Evolutionary conservation across 768 basidiomycete species (phyloP).

Genomic region (Leccinum pellstonianum): DNA sequence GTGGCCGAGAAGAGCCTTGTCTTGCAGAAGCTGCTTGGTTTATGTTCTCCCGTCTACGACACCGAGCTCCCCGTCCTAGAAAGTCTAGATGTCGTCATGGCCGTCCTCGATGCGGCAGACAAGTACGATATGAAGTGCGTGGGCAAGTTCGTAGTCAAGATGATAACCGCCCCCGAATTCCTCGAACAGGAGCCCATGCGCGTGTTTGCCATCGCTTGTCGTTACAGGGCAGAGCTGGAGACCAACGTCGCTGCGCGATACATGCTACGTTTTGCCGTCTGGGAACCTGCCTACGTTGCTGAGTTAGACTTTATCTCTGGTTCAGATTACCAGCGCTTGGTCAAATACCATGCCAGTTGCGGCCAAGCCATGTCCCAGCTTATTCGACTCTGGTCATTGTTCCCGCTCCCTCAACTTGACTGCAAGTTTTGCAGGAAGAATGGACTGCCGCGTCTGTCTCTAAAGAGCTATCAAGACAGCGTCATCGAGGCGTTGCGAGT

Average conservation of each 20-base stretch:
- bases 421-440: slow-evolving; percentile 38
- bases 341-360: slow-evolving; percentile 36
- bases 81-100: slow-evolving; percentile 41
- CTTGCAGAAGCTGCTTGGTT: slow-evolving; percentile 41
- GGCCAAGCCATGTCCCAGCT: slow-evolving; percentile 36
- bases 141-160: slow-evolving; percentile 34
- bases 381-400: slow-evolving; percentile 31
- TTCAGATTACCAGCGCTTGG: slow-evolving; percentile 35
- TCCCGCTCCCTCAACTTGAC: slow-evolving; percentile 31
- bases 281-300: slow-evolving; percentile 31
- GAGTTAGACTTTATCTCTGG: slow-evolving; percentile 41
- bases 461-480: slow-evolving; percentile 34
- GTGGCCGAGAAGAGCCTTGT: slow-evolving; percentile 46
- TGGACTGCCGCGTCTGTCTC: slow-evolving; percentile 31
- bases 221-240: slow-evolving; percentile 35
- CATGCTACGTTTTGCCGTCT: slow-evolving; percentile 37
- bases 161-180: slow-evolving; percentile 33
- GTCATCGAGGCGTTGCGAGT: slow-evolving; percentile 33
- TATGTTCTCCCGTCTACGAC: slow-evolving; percentile 50
- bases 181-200: slow-evolving; percentile 36
- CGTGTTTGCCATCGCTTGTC: slow-evolving; percentile 38
- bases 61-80: slow-evolving; percentile 32
- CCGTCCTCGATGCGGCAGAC: slow-evolving; percentile 43
- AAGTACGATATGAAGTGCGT: slow-evolving; percentile 53
- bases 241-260: slow-evolving; percentile 37